These are phyloP conservation scores for Ganoderma meredithae DNA, from an alignment of 1,284 basidiomycete genomes.

Conservation along the genomic window DNA sequence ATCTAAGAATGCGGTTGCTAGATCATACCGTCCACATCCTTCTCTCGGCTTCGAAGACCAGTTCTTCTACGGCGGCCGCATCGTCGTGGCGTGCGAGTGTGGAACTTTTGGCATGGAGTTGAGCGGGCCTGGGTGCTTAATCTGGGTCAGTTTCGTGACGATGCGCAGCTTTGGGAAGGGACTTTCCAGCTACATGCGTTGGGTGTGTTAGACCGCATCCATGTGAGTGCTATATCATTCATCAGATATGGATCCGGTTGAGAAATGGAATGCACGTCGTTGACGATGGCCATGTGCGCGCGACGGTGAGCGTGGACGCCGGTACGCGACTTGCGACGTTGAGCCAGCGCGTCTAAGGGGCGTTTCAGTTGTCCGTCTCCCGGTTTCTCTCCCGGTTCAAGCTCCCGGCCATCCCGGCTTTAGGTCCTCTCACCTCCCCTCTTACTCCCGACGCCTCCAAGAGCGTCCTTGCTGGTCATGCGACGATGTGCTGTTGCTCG, in stretches of 20 bases:
- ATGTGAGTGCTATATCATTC: not conserved
- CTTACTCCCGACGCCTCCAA: slow-evolving; percentile 28
- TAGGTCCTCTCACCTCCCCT: slow-evolving; percentile 23
- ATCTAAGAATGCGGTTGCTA: not conserved
- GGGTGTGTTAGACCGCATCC: not conserved
- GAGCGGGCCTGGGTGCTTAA: not conserved
- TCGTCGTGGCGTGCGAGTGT: slow-evolving; percentile 11
- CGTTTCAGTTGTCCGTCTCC: slow-evolving; percentile 1
- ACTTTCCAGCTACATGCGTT: not conserved
- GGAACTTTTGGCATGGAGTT: not conserved
- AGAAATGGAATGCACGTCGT: slow-evolving; percentile 1
- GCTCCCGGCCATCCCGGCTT: slow-evolving; percentile 10
- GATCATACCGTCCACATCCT: not conserved
- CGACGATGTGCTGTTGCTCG: slow-evolving; percentile 44
- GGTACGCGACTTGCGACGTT: slow-evolving; percentile 5
- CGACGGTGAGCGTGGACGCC: slow-evolving; percentile 10
- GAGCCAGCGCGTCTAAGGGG: slow-evolving; percentile 7
- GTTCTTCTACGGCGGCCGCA: slow-evolving; percentile 2
- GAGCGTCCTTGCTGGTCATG: slow-evolving; percentile 45
- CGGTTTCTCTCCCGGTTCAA: slow-evolving; percentile 5
- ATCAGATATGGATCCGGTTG: not conserved
- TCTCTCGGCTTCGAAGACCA: not conserved
- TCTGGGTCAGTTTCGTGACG: not conserved
- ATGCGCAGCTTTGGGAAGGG: not conserved
- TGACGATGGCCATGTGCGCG: slow-evolving; percentile 6